Evolutionary conservation across 2,329 filamentous ascomycete species (phyloP).

Genomic region (Colletotrichum scovillei): DNA sequence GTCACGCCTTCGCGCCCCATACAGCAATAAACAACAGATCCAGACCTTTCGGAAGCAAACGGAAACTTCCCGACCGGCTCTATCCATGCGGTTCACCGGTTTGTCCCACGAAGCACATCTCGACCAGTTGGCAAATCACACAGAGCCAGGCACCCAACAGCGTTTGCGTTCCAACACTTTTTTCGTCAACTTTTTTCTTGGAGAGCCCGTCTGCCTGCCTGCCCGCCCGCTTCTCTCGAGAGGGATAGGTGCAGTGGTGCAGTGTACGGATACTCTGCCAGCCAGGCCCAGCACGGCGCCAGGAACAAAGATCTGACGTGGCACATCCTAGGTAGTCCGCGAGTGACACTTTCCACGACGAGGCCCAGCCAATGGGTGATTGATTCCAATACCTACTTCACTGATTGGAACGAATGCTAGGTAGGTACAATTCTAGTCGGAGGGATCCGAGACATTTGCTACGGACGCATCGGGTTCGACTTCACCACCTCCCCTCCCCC

Average conservation of each 20-base stretch:
- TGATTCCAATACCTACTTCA: not conserved
- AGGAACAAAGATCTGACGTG: slow-evolving; percentile 22
- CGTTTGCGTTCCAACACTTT: not conserved
- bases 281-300: not conserved
- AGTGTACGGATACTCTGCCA: too few relatives aligned
- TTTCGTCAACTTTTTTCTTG: not conserved
- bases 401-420: not conserved
- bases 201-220: too few relatives aligned
- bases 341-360: not conserved
- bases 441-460: not conserved
- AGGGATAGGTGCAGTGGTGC: not conserved
- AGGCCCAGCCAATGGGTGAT: not conserved
- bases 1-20: not conserved
- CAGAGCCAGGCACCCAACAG: not conserved
- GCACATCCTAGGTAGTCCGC: not conserved
- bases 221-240: not conserved
- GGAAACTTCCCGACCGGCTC: not conserved
- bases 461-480: not conserved
- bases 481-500: not conserved
- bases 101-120: not conserved
- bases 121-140: not conserved
- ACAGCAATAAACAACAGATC: not conserved
- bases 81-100: not conserved
- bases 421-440: not conserved
- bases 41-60: not conserved